Evolutionary conservation across 331 rosid species (phyloP).

Genomic region (Prunus yedoensis): DNA sequence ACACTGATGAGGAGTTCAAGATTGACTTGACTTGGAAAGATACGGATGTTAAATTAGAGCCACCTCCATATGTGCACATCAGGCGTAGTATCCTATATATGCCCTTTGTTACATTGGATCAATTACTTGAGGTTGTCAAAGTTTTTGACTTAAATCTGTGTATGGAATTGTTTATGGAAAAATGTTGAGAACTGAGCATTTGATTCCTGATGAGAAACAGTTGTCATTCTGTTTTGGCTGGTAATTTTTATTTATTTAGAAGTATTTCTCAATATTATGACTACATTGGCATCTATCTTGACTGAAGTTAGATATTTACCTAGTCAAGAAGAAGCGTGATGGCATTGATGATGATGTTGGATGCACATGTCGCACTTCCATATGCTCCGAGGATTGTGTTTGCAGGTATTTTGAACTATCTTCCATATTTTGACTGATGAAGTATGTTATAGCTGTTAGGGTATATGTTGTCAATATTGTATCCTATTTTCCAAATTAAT

Average conservation of each 20-base stretch:
- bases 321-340: slow-evolving; percentile 89
- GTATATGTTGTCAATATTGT: slow-evolving; percentile 2
- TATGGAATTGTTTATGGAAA: slow-evolving; percentile 4
- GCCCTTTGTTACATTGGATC: slow-evolving; percentile 20
- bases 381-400: slow-evolving; percentile 78
- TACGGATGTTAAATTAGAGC: slow-evolving; percentile 64
- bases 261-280: not conserved
- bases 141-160: not conserved
- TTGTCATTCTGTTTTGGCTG: not conserved
- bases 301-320: slow-evolving; percentile 61
- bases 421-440: not conserved
- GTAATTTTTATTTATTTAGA: not conserved
- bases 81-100: slow-evolving; percentile 77
- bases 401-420: slow-evolving; percentile 64
- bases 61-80: slow-evolving; percentile 73
- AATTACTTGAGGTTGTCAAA: slow-evolving; percentile 12
- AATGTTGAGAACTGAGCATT: not conserved
- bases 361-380: slow-evolving; percentile 61
- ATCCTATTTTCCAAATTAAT: not conserved
- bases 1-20: slow-evolving; percentile 72
- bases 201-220: slow-evolving; percentile 8
- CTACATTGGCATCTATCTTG: slow-evolving; percentile 41
- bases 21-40: slow-evolving; percentile 72
- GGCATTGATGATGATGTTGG: slow-evolving; percentile 67
- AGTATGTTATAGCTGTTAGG: not conserved